Percentiles rank a stretch among this genome's conserved stretches.
These are phyloP conservation scores for Bocquillonia castaneifolia DNA, from an alignment of 441 rosid species.

Conservation along the genomic window DNA sequence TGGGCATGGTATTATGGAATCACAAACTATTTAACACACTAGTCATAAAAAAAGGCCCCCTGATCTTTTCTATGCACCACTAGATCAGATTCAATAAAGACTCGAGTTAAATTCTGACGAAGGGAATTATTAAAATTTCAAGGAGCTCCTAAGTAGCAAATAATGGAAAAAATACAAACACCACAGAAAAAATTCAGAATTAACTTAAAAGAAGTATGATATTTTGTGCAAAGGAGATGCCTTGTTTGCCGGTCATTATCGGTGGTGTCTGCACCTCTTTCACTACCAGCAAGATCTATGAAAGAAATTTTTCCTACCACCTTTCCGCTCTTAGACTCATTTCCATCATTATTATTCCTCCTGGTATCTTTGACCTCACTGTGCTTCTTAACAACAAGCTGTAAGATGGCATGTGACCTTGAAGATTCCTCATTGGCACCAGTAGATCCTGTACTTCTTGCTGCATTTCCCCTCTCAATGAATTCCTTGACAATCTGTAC, in stretches of 20 bases:
- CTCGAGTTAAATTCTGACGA: background rate
- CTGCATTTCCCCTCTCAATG: slow-evolving; percentile 87
- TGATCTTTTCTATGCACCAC: background rate
- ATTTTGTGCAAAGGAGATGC: slow-evolving; percentile 29
- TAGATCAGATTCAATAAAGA: background rate
- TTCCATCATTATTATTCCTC: slow-evolving; percentile 69
- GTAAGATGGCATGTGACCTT: slow-evolving; percentile 97
- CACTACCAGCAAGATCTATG: slow-evolving; percentile 99
- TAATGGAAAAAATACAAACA: background rate
- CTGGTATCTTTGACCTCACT: slow-evolving; percentile 75
- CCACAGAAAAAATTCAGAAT: background rate
- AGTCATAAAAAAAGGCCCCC: background rate
- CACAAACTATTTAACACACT: background rate
- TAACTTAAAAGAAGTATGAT: background rate
- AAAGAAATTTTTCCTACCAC: slow-evolving; percentile 95
- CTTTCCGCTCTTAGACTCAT: slow-evolving; percentile 71
- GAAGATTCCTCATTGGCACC: slow-evolving; percentile 99
- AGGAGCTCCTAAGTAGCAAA: background rate
- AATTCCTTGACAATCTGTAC: slow-evolving; percentile 89
- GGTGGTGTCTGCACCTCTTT: slow-evolving; percentile 98
- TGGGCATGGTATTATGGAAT: background rate
- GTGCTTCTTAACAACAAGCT: slow-evolving; percentile 90
- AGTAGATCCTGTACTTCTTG: slow-evolving; percentile 96
- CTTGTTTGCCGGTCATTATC: slow-evolving; percentile 97
- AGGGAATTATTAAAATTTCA: background rate